A percentile compares a stretch with the other conserved stretches of the same genome.
These are phyloP conservation scores for Arabis alpina DNA, from an alignment of 345 rosid genomes.

Conservation along the genomic window DNA sequence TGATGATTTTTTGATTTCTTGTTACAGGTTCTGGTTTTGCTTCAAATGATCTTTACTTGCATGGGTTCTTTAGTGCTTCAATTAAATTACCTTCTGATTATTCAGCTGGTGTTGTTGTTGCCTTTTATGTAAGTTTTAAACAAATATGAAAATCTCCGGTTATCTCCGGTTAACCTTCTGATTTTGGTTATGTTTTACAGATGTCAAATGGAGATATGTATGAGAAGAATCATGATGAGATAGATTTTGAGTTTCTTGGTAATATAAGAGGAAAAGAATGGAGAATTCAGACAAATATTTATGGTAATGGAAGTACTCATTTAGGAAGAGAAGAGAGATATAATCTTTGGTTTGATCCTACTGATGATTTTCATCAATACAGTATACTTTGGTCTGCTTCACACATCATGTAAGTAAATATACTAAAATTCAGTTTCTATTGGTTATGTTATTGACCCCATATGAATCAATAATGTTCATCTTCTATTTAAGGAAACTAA, in stretches of 20 bases:
- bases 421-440: too few relatives aligned
- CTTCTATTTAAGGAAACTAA: conserved; percentile 35
- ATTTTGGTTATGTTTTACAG: conserved; percentile 42
- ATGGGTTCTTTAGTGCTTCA: conserved; percentile 94
- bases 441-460: conserved; percentile 29
- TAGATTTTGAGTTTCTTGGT: conserved; percentile 97
- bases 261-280: conserved; percentile 97
- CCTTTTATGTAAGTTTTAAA: conserved; percentile 78
- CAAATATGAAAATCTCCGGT: neutral
- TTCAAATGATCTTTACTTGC: conserved; percentile 89
- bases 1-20: conserved; percentile 1
- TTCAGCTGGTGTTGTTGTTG: conserved; percentile 98
- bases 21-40: conserved; percentile 94
- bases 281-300: conserved; percentile 97
- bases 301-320: conserved; percentile 93
- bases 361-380: conserved; percentile 93
- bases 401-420: conserved; percentile 68
- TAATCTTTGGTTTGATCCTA: conserved; percentile 97
- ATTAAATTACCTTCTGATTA: conserved; percentile 95
- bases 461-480: conserved; percentile 32
- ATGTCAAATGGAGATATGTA: conserved; percentile 96
- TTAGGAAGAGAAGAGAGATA: conserved; percentile 94
- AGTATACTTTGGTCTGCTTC: conserved; percentile 93
- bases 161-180: too few relatives aligned
- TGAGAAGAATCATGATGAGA: conserved; percentile 96